These are phyloP conservation scores for Arabis hirsuta DNA, from an alignment of 345 rosid species.

Conservation along the genomic window DNA sequence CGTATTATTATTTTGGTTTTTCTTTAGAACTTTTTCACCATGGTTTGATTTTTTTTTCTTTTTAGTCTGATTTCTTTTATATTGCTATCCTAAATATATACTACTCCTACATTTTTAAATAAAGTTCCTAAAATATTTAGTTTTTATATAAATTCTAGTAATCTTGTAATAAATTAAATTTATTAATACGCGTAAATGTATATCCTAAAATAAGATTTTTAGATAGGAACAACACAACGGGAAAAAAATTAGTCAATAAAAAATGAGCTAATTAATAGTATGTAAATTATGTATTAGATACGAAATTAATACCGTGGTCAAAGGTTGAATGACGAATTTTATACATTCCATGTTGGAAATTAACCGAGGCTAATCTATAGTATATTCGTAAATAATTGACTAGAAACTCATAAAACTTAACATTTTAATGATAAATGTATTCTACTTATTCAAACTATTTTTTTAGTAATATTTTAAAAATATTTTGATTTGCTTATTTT, in stretches of 20 bases:
- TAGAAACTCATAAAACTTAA: no score
- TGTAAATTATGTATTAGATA: background rate
- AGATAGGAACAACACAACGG: background rate
- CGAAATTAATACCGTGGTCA: constrained; percentile 18
- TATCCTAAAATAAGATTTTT: background rate
- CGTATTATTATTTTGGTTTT: background rate
- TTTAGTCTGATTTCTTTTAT: no score
- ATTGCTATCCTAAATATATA: no score
- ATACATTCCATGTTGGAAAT: no score
- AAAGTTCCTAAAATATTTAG: background rate
- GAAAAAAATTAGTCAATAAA: constrained; percentile 19
- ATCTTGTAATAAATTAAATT: background rate
- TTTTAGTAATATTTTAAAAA: no score
- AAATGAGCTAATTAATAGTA: background rate
- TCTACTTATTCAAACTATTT: no score
- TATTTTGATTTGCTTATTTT: no score
- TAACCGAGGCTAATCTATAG: no score
- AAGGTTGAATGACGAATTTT: background rate
- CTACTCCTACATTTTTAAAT: no score
- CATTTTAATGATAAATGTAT: no score
- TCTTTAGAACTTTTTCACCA: background rate
- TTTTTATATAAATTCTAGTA: background rate
- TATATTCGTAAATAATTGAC: no score
- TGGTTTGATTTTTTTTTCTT: no score
- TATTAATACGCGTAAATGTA: background rate